Evolutionary conservation across 495 filamentous ascomycete genomes (phyloP).

Genomic region (Penicillium fimorum): DNA sequence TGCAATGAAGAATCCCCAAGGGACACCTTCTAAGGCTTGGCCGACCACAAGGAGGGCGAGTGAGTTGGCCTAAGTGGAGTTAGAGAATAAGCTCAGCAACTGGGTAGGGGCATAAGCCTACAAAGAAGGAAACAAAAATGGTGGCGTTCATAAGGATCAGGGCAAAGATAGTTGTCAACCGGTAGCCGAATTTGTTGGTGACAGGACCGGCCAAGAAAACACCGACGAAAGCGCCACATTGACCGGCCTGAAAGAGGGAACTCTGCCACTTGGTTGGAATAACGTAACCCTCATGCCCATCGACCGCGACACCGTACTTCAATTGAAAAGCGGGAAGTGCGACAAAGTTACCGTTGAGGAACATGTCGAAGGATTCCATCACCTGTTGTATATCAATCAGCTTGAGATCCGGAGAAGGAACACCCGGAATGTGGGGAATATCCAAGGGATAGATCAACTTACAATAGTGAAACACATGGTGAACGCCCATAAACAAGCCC

Average conservation of each 20-base stretch:
- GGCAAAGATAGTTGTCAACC: slow-evolving; percentile 61
- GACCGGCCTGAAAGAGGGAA: slow-evolving; percentile 36
- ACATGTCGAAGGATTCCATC: slow-evolving; percentile 46
- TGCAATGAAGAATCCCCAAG: slow-evolving; percentile 75
- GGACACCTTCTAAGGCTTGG: slow-evolving; percentile 68
- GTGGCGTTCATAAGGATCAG: slow-evolving; percentile 59
- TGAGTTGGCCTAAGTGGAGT: slow-evolving; percentile 43
- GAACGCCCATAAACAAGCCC: slow-evolving; percentile 49
- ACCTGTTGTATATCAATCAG: slow-evolving; percentile 28
- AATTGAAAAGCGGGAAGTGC: slow-evolving; percentile 26
- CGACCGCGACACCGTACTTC: slow-evolving; percentile 26
- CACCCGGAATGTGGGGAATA: background rate
- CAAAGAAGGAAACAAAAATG: slow-evolving; percentile 69
- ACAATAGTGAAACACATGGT: slow-evolving; percentile 45
- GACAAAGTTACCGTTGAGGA: slow-evolving; percentile 40
- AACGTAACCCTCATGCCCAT: background rate
- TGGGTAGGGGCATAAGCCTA: slow-evolving; percentile 11
- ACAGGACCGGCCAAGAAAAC: slow-evolving; percentile 65
- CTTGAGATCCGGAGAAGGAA: background rate
- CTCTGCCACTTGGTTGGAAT: slow-evolving; percentile 40
- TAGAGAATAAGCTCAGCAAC: background rate
- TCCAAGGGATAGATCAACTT: slow-evolving; percentile 15
- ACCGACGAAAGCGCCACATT: slow-evolving; percentile 63
- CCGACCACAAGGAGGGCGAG: slow-evolving; percentile 61
- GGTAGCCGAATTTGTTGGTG: slow-evolving; percentile 64